Base-by-base conservation (phyloP, 176 grass and related monocot genomes). In the Triticum monococcum region DNA sequence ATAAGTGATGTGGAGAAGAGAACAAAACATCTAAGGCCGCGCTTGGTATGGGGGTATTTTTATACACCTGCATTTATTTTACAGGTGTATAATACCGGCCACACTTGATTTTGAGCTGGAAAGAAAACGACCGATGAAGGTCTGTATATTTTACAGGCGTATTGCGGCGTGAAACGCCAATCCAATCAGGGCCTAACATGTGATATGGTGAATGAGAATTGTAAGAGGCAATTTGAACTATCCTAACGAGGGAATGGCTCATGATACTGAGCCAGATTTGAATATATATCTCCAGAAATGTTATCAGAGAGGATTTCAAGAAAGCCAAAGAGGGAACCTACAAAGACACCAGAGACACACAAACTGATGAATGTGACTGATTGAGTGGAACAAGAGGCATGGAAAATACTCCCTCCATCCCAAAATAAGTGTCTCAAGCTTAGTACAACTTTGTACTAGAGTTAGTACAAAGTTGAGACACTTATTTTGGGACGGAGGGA, bases 231-330 rank as follows among this genome's bases (percentile, higher is more conserved):
- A 35, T 62, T 22, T 56, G 59, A 6, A 22, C 6, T 26, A 64
- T 87, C 31, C 3, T 66, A 12, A 85, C 8, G 4, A 75, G 20
- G 22, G 25, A 5, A 46, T 26, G 75, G 20, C 2, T 68, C 26
- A 40, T 50, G 7, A 16, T 63, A 16, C 8, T 79, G 26, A 35
- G 2, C 26, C 36, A 84, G 23, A 36, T 50, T 72, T 38, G 1
- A 64, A 71, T 36, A 60, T 52, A 52, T 8, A 59, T 69, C 69
- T 75, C 2, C 73, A 82, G 25, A 75, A 86, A 72, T 4, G 54
- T 5, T 40, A 63, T 63, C 8, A 26, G 20, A 48, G 54, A 52
- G 16, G 75, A 7, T 56, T 57, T 57, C 54, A 57, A 8, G 5
- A 31, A 43, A 65, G 54, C 17, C 22, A 56, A 64, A 16, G 10